Evolutionary conservation across 1,139 yeast species (phyloP).

Genomic region (Hyphopichia fennica): DNA sequence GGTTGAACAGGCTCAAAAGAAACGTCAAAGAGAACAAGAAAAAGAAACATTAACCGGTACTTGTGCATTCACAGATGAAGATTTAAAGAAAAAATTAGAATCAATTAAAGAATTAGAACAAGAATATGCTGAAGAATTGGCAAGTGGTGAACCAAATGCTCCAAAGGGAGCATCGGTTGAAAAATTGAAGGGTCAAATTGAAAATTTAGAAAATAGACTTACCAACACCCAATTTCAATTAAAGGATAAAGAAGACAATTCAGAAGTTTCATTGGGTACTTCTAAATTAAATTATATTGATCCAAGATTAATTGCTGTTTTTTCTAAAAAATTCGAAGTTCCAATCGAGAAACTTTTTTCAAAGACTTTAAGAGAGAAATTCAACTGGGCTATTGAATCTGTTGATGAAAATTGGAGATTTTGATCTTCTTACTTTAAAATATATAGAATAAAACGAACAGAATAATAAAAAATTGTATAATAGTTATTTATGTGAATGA

Average conservation of each 20-base stretch:
- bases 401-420: conserved; percentile 89
- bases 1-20: conserved; percentile 60
- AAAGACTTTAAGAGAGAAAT: conserved; percentile 87
- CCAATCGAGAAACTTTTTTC: conserved; percentile 93
- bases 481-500: too few relatives aligned
- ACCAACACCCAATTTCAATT: conserved; percentile 68
- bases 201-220: conserved; percentile 70
- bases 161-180: conserved; percentile 61
- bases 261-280: conserved; percentile 90
- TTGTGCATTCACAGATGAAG: conserved; percentile 32
- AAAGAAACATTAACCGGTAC: conserved; percentile 49
- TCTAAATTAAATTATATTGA: conserved; percentile 94
- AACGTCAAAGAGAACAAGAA: conserved; percentile 76
- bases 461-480: too few relatives aligned
- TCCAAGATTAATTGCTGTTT: conserved; percentile 88
- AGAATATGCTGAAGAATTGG: conserved; percentile 59
- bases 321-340: conserved; percentile 80
- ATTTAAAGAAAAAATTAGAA: conserved; percentile 57
- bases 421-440: conserved; percentile 20
- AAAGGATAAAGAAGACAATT: conserved; percentile 91
- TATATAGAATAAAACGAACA: neutral
- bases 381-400: conserved; percentile 93
- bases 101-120: conserved; percentile 57
- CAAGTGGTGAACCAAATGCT: conserved; percentile 60
- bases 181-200: conserved; percentile 72